Conservation (phyloP, 495 filamentous ascomycete genomes). For the Daldinia concentrica region DNA sequence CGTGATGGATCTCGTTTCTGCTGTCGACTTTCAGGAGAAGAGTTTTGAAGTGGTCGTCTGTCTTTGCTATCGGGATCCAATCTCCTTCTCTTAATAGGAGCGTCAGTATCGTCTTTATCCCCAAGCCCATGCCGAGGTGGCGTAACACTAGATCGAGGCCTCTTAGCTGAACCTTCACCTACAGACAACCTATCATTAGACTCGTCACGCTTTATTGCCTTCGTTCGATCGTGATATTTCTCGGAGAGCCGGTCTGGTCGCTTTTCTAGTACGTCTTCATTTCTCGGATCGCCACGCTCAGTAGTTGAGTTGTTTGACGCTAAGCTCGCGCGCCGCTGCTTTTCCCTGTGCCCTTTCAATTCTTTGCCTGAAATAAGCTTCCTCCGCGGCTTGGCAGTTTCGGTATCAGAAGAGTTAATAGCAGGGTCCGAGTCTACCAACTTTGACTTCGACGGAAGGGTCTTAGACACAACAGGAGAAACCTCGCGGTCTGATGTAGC, state of each 20-base stretch:
- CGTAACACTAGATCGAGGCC: slow-evolving; percentile 71
- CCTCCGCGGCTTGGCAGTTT: slow-evolving; percentile 64
- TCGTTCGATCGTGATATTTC: slow-evolving; percentile 60
- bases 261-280: slow-evolving; percentile 52
- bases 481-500: slow-evolving; percentile 63
- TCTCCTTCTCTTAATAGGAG: slow-evolving; percentile 59
- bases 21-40: slow-evolving; percentile 54
- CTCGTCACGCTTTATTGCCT: slow-evolving; percentile 63
- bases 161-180: slow-evolving; percentile 66
- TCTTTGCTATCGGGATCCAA: slow-evolving; percentile 58
- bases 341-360: slow-evolving; percentile 64
- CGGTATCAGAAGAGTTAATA: slow-evolving; percentile 60
- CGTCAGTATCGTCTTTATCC: slow-evolving; percentile 64
- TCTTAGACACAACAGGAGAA: slow-evolving; percentile 55
- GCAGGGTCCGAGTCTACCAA: slow-evolving; percentile 59
- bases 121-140: slow-evolving; percentile 68
- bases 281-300: slow-evolving; percentile 52
- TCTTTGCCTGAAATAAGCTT: slow-evolving; percentile 69
- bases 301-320: slow-evolving; percentile 59
- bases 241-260: slow-evolving; percentile 50
- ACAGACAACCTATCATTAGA: slow-evolving; percentile 62
- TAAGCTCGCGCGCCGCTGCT: slow-evolving; percentile 59
- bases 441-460: slow-evolving; percentile 53
- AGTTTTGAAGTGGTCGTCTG: slow-evolving; percentile 50
- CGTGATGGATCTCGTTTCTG: slow-evolving; percentile 50